phyloP scores from a whole-genome alignment of 2,329 filamentous ascomycete genomes.

The Pseudogymnoascus sp. region DNA sequence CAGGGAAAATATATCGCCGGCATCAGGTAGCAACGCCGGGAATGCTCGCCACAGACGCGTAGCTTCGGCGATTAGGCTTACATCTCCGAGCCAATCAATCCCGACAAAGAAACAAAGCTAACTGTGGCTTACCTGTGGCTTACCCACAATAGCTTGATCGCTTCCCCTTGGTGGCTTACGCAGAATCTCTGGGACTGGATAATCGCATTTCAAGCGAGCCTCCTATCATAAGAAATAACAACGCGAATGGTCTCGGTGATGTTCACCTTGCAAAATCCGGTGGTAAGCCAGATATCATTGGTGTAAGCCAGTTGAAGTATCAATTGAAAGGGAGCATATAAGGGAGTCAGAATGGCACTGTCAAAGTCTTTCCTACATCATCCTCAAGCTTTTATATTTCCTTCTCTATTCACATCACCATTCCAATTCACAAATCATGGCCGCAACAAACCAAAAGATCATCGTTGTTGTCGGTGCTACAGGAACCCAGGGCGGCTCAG shows the following conservation, averaged over 20 bases:
- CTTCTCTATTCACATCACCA: background rate
- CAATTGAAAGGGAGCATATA: background rate
- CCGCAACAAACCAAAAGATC: conserved; percentile 32
- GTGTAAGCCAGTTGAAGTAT: background rate
- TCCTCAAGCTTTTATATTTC: background rate
- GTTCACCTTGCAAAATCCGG: background rate
- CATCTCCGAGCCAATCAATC: background rate
- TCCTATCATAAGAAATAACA: background rate
- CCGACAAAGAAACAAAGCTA: background rate
- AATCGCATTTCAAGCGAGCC: background rate
- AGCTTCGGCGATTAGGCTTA: background rate
- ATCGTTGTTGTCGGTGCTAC: conserved; percentile 53
- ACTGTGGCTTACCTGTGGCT: background rate
- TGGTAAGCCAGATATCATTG: background rate
- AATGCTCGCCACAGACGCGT: background rate
- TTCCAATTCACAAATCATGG: background rate
- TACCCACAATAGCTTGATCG: background rate
- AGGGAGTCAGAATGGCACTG: background rate
- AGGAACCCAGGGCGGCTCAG: conserved; percentile 52
- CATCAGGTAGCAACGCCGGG: background rate
- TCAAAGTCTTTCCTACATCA: background rate
- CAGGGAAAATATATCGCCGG: background rate
- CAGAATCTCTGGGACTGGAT: background rate
- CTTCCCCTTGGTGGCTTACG: background rate
- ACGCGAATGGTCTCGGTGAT: background rate